Base-by-base conservation (phyloP, 371 early-diverging fungal species). In the Conidiobolus incongruus region DNA sequence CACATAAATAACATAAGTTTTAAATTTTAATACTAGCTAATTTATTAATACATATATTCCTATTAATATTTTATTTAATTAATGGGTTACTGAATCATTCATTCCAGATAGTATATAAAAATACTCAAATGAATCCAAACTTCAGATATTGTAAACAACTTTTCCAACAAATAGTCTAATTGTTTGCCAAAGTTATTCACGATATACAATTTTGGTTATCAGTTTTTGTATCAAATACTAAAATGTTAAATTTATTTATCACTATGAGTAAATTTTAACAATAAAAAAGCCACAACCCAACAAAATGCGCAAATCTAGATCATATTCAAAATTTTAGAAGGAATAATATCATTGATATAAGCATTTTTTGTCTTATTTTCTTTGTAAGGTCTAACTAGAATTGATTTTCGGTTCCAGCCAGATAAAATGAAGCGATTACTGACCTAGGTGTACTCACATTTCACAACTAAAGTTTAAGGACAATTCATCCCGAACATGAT, bases 391-490 rank as follows among this genome's bases (percentile, higher is more conserved):
- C 41, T 40, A 47, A 29, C n/a, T 38, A 63, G 16, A 24, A 44
- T 19, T 65, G 30, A 1, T 61, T 62, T 16, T 45, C 46, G 12
- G 61, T 44, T 47, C 70, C 69, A 23, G 47, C 51, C 36, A 68
- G 35, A 35, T 62, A 69, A 20, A 64, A 47, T 2, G 66, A 60
- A 35, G 64, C 67, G 35, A 69, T 57, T 8, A 65, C 67, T 47
- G 60, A 68, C 13, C 68, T 42, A 7, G 63, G 66, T 2, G 68
- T 57, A 8, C 66, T 65, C 7, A 65, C 47, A 28, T 54, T 40
- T 46, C 53, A 54, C 45, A 65, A 12, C 59, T 62, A 44, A 15
- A 52, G n/a, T n/a, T 35, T 38, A 17, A 50, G 42, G 0, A 41
- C 23, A 30, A 42, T 4, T 45, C 41, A 1, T 16, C 32, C 35